Conservation (phyloP, 1,284 basidiomycete genomes). For the Ganoderma boninense region DNA sequence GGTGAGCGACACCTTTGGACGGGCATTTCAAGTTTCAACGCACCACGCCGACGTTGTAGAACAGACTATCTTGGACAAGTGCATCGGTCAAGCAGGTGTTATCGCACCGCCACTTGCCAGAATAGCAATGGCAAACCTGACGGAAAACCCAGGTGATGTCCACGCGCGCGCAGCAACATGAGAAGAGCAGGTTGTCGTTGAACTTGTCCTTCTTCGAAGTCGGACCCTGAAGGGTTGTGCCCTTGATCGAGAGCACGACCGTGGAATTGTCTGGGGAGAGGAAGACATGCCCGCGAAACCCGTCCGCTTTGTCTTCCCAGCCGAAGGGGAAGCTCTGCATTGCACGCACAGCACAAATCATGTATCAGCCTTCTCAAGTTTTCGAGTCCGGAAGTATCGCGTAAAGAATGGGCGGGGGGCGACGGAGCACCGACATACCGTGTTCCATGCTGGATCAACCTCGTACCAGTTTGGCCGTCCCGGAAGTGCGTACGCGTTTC, state of each 20-base stretch:
- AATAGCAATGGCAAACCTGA: slow-evolving; percentile 93
- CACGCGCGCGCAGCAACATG: slow-evolving; percentile 96
- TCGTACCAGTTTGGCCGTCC: slow-evolving; percentile 85
- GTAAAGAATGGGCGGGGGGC: not conserved
- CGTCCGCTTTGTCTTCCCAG: slow-evolving; percentile 84
- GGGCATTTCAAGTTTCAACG: slow-evolving; percentile 39
- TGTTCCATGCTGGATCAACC: slow-evolving; percentile 78
- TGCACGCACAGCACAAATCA: slow-evolving; percentile 1
- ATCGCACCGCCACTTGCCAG: slow-evolving; percentile 78
- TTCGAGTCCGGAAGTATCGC: not conserved
- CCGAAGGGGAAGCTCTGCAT: slow-evolving; percentile 87
- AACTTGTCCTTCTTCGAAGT: slow-evolving; percentile 94
- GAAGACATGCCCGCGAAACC: slow-evolving; percentile 94
- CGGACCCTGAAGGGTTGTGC: slow-evolving; percentile 85
- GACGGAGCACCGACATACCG: slow-evolving; percentile 52
- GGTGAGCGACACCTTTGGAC: not conserved
- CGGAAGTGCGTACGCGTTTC: slow-evolving; percentile 86
- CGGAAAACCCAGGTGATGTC: slow-evolving; percentile 85
- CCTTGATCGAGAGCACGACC: slow-evolving; percentile 93
- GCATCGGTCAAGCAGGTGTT: slow-evolving; percentile 86
- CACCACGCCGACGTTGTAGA: slow-evolving; percentile 87
- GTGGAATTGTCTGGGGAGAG: slow-evolving; percentile 83
- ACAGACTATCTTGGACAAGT: slow-evolving; percentile 89
- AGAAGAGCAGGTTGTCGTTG: slow-evolving; percentile 97
- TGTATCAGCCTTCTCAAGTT: not conserved